Evolutionary conservation across 768 basidiomycete genomes (phyloP), one percentile per base, ranked within the genome.

Genomic region (Trametes cinnabarina): DNA sequence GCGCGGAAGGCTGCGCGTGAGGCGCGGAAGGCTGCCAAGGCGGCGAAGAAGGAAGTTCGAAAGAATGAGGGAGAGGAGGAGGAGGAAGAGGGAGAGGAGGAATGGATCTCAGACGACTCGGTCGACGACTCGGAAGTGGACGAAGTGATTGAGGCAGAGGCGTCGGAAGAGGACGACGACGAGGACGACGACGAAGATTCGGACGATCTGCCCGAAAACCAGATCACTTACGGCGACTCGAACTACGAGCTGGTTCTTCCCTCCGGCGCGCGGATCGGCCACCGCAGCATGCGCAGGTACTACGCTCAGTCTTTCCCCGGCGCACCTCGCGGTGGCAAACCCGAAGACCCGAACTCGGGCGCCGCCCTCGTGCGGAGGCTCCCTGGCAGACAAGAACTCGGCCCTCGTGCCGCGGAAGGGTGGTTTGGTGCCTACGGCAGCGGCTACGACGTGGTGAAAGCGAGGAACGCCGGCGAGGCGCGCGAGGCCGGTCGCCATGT

Each of bases 391-490:
- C 70, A 93, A 90, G 68, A 87, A 92, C 65, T 84, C 87, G 0
- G 90, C 88, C 0, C 79, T 98, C 40, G 86, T 99, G 2, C 92
- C 96, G 0, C 76, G 84, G 12, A 87, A 80, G 64, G 94, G 92
- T 35, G 94, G 91, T 92, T 85, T 60, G 94, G 95, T 23, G 92
- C 92, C 2, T 94, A 80, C 66, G 95, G 95, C 2, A 74, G 74
- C 10, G 94, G 92, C 1, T 86, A 82, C 8, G 83, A 92, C 30
- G 88, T 94, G 10, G 82, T 98, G 60, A 92, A 88, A 70, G 96
- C 94, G 20, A 80, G 93, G 50, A 98, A 98, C 75, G 81, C 81
- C n/a, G 97, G 97, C 2, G 96, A 98, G 75, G 97, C 97, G 14
- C 82, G 83, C 63, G 89, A 98, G 72, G 96, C 96, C 20, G 92